Base-by-base conservation (phyloP, 2,329 filamentous ascomycete genomes). In the Pseudogymnoascus sp. region DNA sequence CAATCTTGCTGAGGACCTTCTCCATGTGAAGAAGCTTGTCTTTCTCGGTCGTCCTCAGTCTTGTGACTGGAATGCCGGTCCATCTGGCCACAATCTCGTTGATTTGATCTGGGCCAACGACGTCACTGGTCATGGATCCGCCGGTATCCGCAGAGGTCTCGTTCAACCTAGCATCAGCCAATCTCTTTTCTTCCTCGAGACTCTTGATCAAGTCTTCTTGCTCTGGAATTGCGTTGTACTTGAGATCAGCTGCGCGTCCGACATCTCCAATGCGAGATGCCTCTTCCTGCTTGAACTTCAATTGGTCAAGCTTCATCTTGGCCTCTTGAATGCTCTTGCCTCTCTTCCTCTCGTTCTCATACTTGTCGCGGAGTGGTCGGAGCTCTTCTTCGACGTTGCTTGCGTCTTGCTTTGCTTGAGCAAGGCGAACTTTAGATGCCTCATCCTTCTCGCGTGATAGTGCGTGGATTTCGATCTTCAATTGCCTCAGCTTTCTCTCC, bases 11-110 rank as follows among this genome's bases (percentile, higher is more conserved):
- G 5, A 99, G 86, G 55, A 88, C 87, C 71, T 85, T 89, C 78
- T 99, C 95, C 95, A 99, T 99, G 71, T 96, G 84, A 66, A 99
- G 84, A n/a, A 99, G 83, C 81, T 97, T 97, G 75, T 99, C 95
- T 78, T 96, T 97, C 78, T 99, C 95, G 0, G 92, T 90, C 0
- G 95, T 97, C 79, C 90, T 93, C 41, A 99, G 86, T 65, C 93
- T 84, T 4, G 92, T 97, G 64, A 99, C 91, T 1, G 95, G 95
- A 69, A 99, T 99, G 67, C 95, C 95, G n/a, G 95, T 99, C 91
- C 93, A 97, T 65, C 92, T 88, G 62, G 90, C 89, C 61, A 99
- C 95, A 65, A 99, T 99, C 73, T 97, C 93, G 74, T 99, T 97
- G 82, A 99, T 99, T 75, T 99, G 93, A 67, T 99, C 95, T 9